Percentiles rank a stretch among this genome's conserved stretches.
Evolutionary conservation across 768 basidiomycete genomes (phyloP).

Genomic region (Panellus pusillus): DNA sequence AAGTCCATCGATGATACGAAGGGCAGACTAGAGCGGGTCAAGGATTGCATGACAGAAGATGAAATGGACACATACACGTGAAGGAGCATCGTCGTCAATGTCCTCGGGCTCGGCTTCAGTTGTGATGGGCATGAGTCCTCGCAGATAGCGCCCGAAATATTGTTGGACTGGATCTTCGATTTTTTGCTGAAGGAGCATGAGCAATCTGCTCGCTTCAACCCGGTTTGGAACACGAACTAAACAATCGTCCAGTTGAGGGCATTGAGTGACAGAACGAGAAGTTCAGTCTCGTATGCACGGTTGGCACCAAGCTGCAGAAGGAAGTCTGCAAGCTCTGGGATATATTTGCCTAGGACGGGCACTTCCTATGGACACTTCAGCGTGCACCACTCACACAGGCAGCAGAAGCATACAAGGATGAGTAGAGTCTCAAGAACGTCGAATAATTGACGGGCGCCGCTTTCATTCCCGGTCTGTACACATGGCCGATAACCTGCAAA

Average conservation of each 20-base stretch:
- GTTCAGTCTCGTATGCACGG: constrained; percentile 67
- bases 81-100: constrained; percentile 89
- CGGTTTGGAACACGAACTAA: constrained; percentile 61
- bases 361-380: constrained; percentile 63
- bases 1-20: constrained; percentile 92
- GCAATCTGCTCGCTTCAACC: not conserved
- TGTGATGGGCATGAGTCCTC: constrained; percentile 91
- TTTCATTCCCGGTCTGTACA: constrained; percentile 77
- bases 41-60: not conserved
- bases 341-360: constrained; percentile 87
- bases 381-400: not conserved
- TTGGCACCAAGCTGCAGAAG: constrained; percentile 84
- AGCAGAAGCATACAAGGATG: constrained; percentile 64
- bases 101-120: constrained; percentile 94
- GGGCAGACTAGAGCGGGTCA: constrained; percentile 64
- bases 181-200: constrained; percentile 71
- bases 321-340: constrained; percentile 85
- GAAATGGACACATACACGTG: constrained; percentile 58
- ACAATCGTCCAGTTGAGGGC: constrained; percentile 96
- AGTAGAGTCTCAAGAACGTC: constrained; percentile 95
- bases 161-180: constrained; percentile 85
- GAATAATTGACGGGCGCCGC: constrained; percentile 83
- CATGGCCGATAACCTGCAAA: constrained; percentile 86
- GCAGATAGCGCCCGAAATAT: constrained; percentile 84
- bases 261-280: constrained; percentile 89